These are phyloP conservation scores for Spathaspora girioi DNA, from an alignment of 805 yeast species.

Conservation along the genomic window DNA sequence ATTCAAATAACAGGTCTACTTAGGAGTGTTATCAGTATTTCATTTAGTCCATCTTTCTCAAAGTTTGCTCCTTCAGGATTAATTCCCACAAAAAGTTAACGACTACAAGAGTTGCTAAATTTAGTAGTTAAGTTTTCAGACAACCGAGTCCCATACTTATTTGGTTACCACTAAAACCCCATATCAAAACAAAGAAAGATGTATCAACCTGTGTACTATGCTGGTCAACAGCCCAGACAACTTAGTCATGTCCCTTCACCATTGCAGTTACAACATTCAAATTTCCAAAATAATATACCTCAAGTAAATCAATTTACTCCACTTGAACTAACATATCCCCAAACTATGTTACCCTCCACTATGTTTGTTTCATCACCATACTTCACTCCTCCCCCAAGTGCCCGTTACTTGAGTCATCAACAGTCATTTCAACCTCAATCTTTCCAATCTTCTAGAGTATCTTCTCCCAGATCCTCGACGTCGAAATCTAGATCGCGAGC, in stretches of 20 bases:
- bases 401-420: constrained; percentile 4
- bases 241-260: constrained; percentile 4
- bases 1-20: no score
- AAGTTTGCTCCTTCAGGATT: no score
- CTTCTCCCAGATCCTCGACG: constrained; percentile 8
- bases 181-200: no score
- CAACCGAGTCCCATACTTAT: no score
- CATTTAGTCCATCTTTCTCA: no score
- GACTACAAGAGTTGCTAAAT: background rate
- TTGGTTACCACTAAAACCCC: no score
- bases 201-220: constrained; percentile 7
- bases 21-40: no score
- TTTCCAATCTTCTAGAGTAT: constrained; percentile 10
- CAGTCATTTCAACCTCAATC: constrained; percentile 11
- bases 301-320: constrained; percentile 35
- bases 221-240: background rate
- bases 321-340: constrained; percentile 56
- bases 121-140: no score
- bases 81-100: background rate
- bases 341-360: constrained; percentile 61
- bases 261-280: constrained; percentile 2
- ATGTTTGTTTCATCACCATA: constrained; percentile 60
- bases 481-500: constrained; percentile 6
- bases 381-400: constrained; percentile 32
- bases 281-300: background rate